A percentile compares a stretch with the other conserved stretches of the same genome.
Evolutionary conservation across 129 eudicot genomes (phyloP).

Genomic region (Smallanthus sonchifolius): DNA sequence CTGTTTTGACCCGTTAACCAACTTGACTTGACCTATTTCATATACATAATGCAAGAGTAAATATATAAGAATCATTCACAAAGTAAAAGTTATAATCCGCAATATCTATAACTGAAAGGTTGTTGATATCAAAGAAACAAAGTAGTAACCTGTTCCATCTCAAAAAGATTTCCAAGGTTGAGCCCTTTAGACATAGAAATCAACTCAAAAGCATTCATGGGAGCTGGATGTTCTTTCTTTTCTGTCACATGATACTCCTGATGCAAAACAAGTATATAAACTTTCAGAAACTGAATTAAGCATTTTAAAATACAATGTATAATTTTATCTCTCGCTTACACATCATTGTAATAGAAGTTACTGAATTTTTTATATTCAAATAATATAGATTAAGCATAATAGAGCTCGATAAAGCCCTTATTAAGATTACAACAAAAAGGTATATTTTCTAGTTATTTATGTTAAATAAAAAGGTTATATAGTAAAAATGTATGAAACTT

Average conservation of each 20-base stretch:
- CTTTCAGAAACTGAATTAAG: conserved; percentile 3
- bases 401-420: background rate
- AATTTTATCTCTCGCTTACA: background rate
- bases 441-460: background rate
- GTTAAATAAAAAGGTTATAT: background rate
- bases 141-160: conserved; percentile 61
- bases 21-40: background rate
- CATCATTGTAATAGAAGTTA: background rate
- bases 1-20: background rate
- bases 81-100: background rate
- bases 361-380: background rate
- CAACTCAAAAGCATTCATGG: conserved; percentile 97
- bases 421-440: background rate
- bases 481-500: too few relatives aligned
- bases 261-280: conserved; percentile 18
- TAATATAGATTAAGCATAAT: background rate
- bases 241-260: conserved; percentile 88
- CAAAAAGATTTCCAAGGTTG: conserved; percentile 88
- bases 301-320: background rate
- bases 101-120: too few relatives aligned
- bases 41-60: background rate
- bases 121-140: background rate
- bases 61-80: background rate
- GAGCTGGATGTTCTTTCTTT: conserved; percentile 73
- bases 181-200: conserved; percentile 93